phyloP scores from a whole-genome alignment of 2,329 filamentous ascomycete species.

The Pestalotiopsis sp. region DNA sequence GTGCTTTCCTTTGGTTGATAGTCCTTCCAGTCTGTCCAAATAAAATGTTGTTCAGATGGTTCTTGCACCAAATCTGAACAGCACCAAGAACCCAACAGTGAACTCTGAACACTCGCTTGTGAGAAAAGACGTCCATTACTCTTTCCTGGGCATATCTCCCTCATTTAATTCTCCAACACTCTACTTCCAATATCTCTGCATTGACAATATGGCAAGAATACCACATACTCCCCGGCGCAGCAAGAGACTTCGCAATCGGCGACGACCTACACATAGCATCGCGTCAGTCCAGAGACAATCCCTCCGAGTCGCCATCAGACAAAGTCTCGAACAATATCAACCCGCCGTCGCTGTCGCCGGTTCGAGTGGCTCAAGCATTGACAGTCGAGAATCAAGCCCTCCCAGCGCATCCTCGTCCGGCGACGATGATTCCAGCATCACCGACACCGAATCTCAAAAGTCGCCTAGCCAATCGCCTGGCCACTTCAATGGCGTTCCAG shows the following conservation, averaged over 20 bases:
- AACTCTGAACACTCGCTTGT: too few relatives aligned
- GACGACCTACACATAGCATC: neutral
- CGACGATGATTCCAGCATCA: conserved; percentile 4
- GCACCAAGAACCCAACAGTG: too few relatives aligned
- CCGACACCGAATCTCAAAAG: neutral
- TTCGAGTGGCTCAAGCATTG: neutral
- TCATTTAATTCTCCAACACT: too few relatives aligned
- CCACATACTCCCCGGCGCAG: neutral
- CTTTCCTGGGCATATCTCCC: too few relatives aligned
- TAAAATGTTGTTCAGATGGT: too few relatives aligned
- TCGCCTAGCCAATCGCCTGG: neutral
- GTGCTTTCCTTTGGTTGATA: too few relatives aligned
- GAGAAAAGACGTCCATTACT: too few relatives aligned
- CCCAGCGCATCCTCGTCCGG: neutral
- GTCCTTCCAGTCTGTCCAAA: too few relatives aligned
- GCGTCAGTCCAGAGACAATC: neutral
- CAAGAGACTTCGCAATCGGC: neutral
- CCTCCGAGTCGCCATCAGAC: conserved; percentile 5
- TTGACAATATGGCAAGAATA: neutral
- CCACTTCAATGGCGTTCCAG: conserved; percentile 6
- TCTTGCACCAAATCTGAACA: too few relatives aligned
- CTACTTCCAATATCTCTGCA: neutral
- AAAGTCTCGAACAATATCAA: neutral
- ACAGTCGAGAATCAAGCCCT: neutral
- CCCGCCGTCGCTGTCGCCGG: neutral